A percentile compares a stretch with the other conserved stretches of the same genome.
Evolutionary conservation across 129 eudicot species (phyloP).

Genomic region (Daucus carota): DNA sequence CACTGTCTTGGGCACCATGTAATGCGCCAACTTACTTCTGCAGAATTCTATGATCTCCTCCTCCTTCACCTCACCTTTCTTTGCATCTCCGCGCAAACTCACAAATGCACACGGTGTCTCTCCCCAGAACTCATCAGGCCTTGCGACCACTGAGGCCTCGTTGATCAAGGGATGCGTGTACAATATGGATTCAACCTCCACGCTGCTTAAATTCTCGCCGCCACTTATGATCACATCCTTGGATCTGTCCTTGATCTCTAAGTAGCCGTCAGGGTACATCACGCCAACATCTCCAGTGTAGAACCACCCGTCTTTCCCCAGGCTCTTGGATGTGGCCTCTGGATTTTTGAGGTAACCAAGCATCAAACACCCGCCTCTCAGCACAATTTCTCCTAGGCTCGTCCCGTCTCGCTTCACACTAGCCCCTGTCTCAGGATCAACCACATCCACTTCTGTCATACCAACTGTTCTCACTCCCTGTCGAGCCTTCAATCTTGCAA

Average conservation of each 20-base stretch:
- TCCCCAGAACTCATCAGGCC: slow-evolving; percentile 76
- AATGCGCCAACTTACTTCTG: slow-evolving; percentile 48
- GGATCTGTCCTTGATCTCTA: slow-evolving; percentile 73
- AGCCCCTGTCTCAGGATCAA: slow-evolving; percentile 44
- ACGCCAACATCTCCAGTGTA: slow-evolving; percentile 83
- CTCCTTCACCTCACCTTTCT: slow-evolving; percentile 19
- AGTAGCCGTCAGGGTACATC: slow-evolving; percentile 75
- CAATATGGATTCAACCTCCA: slow-evolving; percentile 73
- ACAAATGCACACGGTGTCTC: slow-evolving; percentile 92
- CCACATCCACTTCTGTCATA: slow-evolving; percentile 50
- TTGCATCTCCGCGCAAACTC: slow-evolving; percentile 33
- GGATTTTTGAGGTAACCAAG: slow-evolving; percentile 79
- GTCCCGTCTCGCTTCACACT: slow-evolving; percentile 53
- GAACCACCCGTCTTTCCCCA: slow-evolving; percentile 66
- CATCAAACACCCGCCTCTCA: slow-evolving; percentile 58
- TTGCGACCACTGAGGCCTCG: slow-evolving; percentile 82
- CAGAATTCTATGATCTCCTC: slow-evolving; percentile 51
- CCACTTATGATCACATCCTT: slow-evolving; percentile 82
- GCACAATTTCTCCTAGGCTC: slow-evolving; percentile 58
- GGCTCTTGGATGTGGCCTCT: slow-evolving; percentile 38
- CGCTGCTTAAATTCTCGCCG: slow-evolving; percentile 82
- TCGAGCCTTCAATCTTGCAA: slow-evolving; percentile 58
- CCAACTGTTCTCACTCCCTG: slow-evolving; percentile 62
- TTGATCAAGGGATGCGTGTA: slow-evolving; percentile 57
- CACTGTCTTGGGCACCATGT: slow-evolving; percentile 74